A percentile compares a stretch with the other conserved stretches of the same genome.
phyloP scores from a whole-genome alignment of 2,329 filamentous ascomycete genomes.

The Purpureocillium takamizusanense region DNA sequence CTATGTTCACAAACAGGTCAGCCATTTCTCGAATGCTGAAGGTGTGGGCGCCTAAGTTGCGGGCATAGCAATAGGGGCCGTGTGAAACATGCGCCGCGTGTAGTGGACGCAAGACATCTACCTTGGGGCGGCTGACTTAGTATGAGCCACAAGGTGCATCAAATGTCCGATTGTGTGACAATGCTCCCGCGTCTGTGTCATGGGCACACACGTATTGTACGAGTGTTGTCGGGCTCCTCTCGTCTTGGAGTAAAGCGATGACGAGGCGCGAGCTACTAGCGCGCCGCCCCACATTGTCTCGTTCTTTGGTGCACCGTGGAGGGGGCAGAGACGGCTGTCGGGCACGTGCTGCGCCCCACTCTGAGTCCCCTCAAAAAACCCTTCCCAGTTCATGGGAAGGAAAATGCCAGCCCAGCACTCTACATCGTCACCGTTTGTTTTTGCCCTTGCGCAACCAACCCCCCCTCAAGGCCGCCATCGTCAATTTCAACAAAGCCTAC shows the following conservation, averaged over 20 bases:
- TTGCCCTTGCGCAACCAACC: background rate
- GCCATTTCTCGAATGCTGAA: too few relatives aligned
- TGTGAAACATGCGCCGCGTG: background rate
- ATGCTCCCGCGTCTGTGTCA: background rate
- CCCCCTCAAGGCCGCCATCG: background rate
- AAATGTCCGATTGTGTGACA: slow-evolving; percentile 12
- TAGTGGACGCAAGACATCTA: too few relatives aligned
- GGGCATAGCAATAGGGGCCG: too few relatives aligned
- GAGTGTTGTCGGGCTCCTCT: too few relatives aligned
- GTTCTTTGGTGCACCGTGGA: too few relatives aligned
- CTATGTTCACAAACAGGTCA: too few relatives aligned
- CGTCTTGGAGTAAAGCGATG: too few relatives aligned
- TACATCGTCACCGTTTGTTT: slow-evolving; percentile 4
- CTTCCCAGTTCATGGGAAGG: slow-evolving; percentile 6
- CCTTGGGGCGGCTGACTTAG: too few relatives aligned
- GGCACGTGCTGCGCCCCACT: slow-evolving; percentile 21
- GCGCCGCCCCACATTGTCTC: too few relatives aligned
- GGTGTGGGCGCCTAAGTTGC: too few relatives aligned
- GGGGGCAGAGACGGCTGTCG: slow-evolving; percentile 5
- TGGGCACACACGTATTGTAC: background rate
- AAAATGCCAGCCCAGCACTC: slow-evolving; percentile 11
- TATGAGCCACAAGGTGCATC: slow-evolving; percentile 1
- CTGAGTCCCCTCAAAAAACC: slow-evolving; percentile 15
- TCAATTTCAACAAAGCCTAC: background rate
- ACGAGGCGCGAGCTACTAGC: too few relatives aligned